Conservation (phyloP, 306 rosid species). For the Vicia sativa region DNA sequence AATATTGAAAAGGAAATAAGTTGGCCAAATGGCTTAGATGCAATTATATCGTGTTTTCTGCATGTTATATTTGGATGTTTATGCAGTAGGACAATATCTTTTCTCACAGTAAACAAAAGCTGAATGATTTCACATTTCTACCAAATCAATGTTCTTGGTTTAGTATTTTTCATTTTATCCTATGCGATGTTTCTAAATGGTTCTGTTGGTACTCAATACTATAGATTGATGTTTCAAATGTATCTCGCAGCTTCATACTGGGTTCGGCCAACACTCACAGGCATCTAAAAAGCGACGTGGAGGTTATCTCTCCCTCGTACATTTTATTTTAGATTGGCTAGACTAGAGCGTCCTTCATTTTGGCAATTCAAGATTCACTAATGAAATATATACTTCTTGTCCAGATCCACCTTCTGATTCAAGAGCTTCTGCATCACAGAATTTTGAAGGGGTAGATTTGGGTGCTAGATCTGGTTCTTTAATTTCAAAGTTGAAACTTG, state of each 20-base stretch:
- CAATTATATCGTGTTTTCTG: slow-evolving; percentile 1
- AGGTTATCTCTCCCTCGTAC: slow-evolving; percentile 49
- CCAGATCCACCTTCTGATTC: slow-evolving; percentile 51
- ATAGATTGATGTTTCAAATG: slow-evolving; percentile 31
- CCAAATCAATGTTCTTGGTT: slow-evolving; percentile 2
- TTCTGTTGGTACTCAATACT: slow-evolving; percentile 34
- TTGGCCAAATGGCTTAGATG: slow-evolving; percentile 20
- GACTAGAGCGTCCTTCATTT: slow-evolving; percentile 34
- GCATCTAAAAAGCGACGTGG: slow-evolving; percentile 66
- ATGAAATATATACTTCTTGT: slow-evolving; percentile 35
- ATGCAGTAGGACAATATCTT: slow-evolving; percentile 21
- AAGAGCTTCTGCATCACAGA: slow-evolving; percentile 51
- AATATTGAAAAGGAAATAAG: slow-evolving; percentile 7
- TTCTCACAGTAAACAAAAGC: slow-evolving; percentile 15
- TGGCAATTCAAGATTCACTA: slow-evolving; percentile 33
- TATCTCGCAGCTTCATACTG: slow-evolving; percentile 79
- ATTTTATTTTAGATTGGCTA: slow-evolving; percentile 32
- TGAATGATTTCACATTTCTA: slow-evolving; percentile 35
- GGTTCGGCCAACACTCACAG: slow-evolving; percentile 56
- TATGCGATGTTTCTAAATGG: slow-evolving; percentile 14
- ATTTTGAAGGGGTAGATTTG: slow-evolving; percentile 50
- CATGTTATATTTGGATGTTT: slow-evolving; percentile 24
- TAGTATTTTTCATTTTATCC: slow-evolving; percentile 31
- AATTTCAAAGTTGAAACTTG: slow-evolving; percentile 75
- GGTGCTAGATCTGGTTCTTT: slow-evolving; percentile 58